phyloP scores from a whole-genome alignment of 768 basidiomycete species.

The Lactarius hatsudake region DNA sequence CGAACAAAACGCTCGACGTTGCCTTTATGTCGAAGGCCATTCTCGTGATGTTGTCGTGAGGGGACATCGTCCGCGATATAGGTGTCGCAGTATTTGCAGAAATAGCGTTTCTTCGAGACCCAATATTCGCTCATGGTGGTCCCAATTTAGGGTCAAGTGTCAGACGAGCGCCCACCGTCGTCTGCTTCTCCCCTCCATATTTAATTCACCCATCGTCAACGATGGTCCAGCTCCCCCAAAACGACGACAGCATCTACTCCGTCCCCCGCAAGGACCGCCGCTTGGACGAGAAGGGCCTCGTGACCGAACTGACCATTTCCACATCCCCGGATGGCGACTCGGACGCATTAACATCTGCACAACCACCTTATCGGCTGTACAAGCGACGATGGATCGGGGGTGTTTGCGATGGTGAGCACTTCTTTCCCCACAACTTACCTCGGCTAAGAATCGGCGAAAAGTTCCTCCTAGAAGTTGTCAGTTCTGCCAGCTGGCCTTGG shows the following conservation, averaged over 20 bases:
- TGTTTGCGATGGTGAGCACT: constrained; percentile 56
- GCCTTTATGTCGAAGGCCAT: constrained; percentile 90
- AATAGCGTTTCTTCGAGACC: constrained; percentile 90
- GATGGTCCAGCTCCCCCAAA: background rate
- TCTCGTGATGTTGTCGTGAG: constrained; percentile 89
- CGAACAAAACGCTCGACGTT: constrained; percentile 91
- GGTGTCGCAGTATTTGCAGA: constrained; percentile 96
- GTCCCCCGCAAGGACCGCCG: background rate
- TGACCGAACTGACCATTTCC: background rate
- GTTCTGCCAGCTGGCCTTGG: constrained; percentile 73
- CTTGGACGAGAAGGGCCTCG: background rate
- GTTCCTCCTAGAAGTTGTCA: constrained; percentile 58
- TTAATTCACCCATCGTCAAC: background rate
- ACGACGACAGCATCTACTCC: background rate
- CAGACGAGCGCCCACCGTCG: background rate
- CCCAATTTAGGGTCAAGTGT: constrained; percentile 3
- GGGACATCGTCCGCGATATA: constrained; percentile 96
- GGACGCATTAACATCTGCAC: background rate
- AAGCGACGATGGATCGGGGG: constrained; percentile 63
- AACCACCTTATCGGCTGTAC: constrained; percentile 59
- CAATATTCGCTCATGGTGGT: constrained; percentile 81
- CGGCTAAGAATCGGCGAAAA: constrained; percentile 29
- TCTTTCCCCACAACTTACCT: background rate
- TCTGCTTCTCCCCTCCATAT: background rate
- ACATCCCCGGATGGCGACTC: background rate